Evolutionary conservation across 768 basidiomycete species (phyloP).

Genomic region (Pleurotus sapidus): DNA sequence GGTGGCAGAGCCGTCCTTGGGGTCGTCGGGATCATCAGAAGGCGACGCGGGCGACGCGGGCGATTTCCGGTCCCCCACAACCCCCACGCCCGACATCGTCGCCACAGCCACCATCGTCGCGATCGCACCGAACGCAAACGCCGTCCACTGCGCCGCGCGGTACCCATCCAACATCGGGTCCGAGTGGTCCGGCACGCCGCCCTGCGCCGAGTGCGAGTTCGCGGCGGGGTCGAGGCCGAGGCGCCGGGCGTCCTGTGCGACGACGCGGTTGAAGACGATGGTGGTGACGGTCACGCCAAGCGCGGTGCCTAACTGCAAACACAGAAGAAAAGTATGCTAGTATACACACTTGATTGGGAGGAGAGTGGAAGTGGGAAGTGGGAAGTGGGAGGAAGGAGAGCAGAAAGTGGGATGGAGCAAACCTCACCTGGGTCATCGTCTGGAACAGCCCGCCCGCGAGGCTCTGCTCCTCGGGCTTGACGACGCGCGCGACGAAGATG

Average conservation of each 20-base stretch:
- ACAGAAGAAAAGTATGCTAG: not conserved
- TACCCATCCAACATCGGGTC: constrained; percentile 50
- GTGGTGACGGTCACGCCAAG: constrained; percentile 72
- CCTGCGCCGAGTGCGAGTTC: too few relatives aligned
- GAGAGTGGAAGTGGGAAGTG: too few relatives aligned
- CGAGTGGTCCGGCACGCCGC: constrained; percentile 19
- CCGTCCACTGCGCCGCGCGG: constrained; percentile 61
- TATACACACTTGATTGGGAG: not conserved
- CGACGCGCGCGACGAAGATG: constrained; percentile 69
- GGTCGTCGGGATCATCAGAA: too few relatives aligned
- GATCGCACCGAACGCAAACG: constrained; percentile 57
- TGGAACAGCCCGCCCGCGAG: constrained; percentile 75
- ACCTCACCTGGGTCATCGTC: constrained; percentile 66
- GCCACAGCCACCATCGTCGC: not conserved
- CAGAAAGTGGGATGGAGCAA: too few relatives aligned
- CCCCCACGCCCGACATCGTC: not conserved
- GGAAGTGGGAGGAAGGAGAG: too few relatives aligned
- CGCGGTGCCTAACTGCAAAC: constrained; percentile 58
- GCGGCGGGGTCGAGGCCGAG: too few relatives aligned
- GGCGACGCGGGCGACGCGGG: too few relatives aligned
- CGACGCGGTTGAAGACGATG: constrained; percentile 63
- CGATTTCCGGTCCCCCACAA: not conserved
- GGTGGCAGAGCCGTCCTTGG: too few relatives aligned
- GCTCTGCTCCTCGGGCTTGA: constrained; percentile 68
- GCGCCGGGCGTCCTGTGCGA: constrained; percentile 23